Evolutionary conservation across 805 yeast species (phyloP).

Genomic region (Sugiyamaella qingdaonensis): DNA sequence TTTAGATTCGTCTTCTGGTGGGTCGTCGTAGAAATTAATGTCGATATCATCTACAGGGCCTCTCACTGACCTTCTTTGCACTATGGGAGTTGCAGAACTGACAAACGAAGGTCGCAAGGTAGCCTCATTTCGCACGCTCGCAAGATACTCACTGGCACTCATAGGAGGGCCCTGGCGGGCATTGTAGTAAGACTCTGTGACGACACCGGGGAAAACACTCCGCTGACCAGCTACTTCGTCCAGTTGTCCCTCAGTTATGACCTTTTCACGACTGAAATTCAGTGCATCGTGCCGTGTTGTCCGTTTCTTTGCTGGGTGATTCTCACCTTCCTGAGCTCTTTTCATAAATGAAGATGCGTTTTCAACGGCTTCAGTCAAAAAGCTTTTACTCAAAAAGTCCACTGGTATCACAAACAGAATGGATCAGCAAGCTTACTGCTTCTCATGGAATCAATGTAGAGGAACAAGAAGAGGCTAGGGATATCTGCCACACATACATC

Average conservation of each 20-base stretch:
- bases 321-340: background rate
- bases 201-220: conserved; percentile 8
- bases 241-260: conserved; percentile 1
- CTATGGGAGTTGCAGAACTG: background rate
- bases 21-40: background rate
- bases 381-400: too few relatives aligned
- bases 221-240: conserved; percentile 14
- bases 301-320: background rate
- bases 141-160: conserved; percentile 15
- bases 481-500: too few relatives aligned
- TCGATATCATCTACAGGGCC: background rate
- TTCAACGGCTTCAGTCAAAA: too few relatives aligned
- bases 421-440: too few relatives aligned
- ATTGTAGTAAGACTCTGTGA: background rate
- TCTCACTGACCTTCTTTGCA: background rate
- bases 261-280: background rate
- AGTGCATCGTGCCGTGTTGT: background rate
- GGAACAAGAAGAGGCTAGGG: too few relatives aligned
- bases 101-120: conserved; percentile 10
- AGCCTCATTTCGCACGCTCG: conserved; percentile 13
- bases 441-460: too few relatives aligned
- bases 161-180: conserved; percentile 10
- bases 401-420: too few relatives aligned
- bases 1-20: background rate
- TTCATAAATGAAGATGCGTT: background rate